Percentiles rank a stretch among this genome's conserved stretches.
These are phyloP conservation scores for Voacanga thouarsii DNA, from an alignment of 257 asterid genomes.

Conservation along the genomic window DNA sequence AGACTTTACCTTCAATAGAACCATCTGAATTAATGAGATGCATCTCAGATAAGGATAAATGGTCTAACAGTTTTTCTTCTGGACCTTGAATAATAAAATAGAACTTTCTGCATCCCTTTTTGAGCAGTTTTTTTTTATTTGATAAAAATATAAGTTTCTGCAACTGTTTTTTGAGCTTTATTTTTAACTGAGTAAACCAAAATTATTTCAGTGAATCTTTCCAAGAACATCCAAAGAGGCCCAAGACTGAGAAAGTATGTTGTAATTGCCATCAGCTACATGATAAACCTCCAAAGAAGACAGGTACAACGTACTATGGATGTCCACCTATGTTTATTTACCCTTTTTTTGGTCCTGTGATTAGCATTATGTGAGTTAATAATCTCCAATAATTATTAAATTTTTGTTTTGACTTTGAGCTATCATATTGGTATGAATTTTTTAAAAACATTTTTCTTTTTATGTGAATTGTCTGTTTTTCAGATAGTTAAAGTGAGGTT, in stretches of 20 bases:
- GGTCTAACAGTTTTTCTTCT: neutral
- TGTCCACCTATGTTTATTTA: neutral
- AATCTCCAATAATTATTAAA: neutral
- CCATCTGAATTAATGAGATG: neutral
- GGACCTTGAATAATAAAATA: too few species aligned
- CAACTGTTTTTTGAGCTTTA: neutral
- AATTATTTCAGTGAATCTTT: conserved; percentile 5
- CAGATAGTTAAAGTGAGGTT: too few species aligned
- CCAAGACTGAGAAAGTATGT: neutral
- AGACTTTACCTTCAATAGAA: conserved; percentile 2
- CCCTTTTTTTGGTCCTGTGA: neutral
- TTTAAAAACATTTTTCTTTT: too few species aligned
- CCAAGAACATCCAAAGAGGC: neutral
- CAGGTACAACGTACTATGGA: conserved; percentile 14
- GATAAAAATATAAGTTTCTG: neutral
- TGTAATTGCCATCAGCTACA: neutral
- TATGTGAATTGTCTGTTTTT: neutral
- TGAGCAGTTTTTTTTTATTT: neutral
- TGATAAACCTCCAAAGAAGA: neutral
- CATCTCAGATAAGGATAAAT: neutral
- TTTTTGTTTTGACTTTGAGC: neutral
- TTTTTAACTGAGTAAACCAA: neutral
- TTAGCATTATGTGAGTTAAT: neutral
- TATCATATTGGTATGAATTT: neutral
- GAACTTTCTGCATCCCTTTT: neutral